A percentile compares a stretch with the other conserved stretches of the same genome.
Evolutionary conservation across 2,329 filamentous ascomycete genomes (phyloP).

Genomic region (Clarireedia monteithiana): DNA sequence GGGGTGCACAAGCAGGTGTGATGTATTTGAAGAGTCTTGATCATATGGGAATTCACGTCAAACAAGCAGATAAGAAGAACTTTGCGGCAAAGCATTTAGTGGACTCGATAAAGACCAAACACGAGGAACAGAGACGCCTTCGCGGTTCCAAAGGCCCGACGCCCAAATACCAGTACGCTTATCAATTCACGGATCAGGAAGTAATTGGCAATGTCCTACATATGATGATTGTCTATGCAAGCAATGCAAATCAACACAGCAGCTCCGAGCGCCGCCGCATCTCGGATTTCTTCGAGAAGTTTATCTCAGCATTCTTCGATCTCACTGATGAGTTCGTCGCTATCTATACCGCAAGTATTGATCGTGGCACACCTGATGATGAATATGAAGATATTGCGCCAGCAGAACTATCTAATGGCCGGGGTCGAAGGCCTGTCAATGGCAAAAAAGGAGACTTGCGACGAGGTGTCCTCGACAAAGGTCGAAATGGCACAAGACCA

Average conservation of each 20-base stretch:
- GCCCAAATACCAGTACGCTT: constrained; percentile 66
- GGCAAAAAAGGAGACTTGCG: constrained; percentile 75
- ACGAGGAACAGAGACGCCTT: constrained; percentile 78
- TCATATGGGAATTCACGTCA: constrained; percentile 88
- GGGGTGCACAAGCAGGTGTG: constrained; percentile 89
- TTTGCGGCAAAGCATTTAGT: constrained; percentile 86
- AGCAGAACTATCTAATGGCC: constrained; percentile 61
- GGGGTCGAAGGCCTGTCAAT: constrained; percentile 52
- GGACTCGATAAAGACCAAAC: constrained; percentile 83
- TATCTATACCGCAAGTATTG: constrained; percentile 59
- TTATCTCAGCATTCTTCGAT: constrained; percentile 70
- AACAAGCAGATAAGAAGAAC: constrained; percentile 82
- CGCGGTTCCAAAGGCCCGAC: constrained; percentile 55
- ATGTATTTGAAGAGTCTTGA: constrained; percentile 96
- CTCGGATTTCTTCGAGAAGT: constrained; percentile 67
- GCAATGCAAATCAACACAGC: constrained; percentile 63
- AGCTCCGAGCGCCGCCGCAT: constrained; percentile 67
- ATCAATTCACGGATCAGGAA: constrained; percentile 63
- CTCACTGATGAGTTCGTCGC: constrained; percentile 62
- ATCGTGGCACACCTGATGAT: constrained; percentile 65
- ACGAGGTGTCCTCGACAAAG: constrained; percentile 75
- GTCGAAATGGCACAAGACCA: constrained; percentile 61
- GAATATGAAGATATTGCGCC: constrained; percentile 57
- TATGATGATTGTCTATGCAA: constrained; percentile 56
- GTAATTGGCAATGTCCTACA: constrained; percentile 56